Evolutionary conservation across 75 land plant species (phyloP).

Genomic region (Ceratopteris richardii): DNA sequence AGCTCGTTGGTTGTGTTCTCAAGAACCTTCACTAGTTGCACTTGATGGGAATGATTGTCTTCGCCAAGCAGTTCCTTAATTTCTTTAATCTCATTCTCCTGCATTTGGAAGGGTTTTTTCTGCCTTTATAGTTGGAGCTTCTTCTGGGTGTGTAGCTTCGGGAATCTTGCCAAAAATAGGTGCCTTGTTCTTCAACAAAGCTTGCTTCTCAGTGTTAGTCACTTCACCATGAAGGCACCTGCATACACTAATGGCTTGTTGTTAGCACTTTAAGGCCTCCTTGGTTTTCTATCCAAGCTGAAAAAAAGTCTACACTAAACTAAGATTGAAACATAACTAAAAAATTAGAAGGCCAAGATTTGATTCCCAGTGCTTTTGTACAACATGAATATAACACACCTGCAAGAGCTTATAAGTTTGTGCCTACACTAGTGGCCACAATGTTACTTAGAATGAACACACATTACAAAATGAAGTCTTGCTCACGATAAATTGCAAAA

Average conservation of each 20-base stretch:
- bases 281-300: slow-evolving; percentile 58
- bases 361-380: no score
- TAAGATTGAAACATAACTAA: slow-evolving; percentile 78
- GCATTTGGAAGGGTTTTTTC: slow-evolving; percentile 14
- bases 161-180: slow-evolving; percentile 9
- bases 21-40: no score
- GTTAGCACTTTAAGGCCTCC: slow-evolving; percentile 73
- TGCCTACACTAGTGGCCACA: no score
- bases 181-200: slow-evolving; percentile 5
- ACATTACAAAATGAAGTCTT: no score
- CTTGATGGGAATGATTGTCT: no score
- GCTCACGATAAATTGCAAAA: no score
- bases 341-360: no score
- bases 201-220: slow-evolving; percentile 14
- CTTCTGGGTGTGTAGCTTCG: slow-evolving; percentile 7
- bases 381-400: no score
- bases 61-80: slow-evolving; percentile 51
- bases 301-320: slow-evolving; percentile 65
- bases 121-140: slow-evolving; percentile 3
- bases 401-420: no score
- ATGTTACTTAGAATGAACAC: no score
- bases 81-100: slow-evolving; percentile 60
- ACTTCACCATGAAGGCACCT: slow-evolving; percentile 46
- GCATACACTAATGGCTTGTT: slow-evolving; percentile 68
- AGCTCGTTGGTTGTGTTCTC: no score